Conservation (phyloP, 495 filamentous ascomycete species). For the Neurospora sublineolata region DNA sequence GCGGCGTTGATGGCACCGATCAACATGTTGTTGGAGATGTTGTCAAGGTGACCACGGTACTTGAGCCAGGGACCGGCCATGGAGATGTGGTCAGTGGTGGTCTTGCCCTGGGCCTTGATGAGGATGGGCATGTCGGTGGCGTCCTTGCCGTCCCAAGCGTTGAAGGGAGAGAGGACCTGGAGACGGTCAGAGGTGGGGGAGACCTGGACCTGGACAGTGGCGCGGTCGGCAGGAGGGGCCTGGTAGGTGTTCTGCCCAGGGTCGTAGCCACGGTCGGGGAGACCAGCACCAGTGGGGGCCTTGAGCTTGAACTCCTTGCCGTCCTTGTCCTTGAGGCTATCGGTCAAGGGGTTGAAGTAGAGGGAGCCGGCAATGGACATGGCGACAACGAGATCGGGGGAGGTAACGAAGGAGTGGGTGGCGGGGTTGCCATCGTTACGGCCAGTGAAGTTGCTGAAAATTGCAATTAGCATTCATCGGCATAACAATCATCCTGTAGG, state of each 20-base stretch:
- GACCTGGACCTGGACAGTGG: conserved; percentile 63
- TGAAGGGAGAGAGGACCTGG: conserved; percentile 79
- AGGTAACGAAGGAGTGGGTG: conserved; percentile 96
- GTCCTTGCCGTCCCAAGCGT: conserved; percentile 91
- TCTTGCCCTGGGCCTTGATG: conserved; percentile 97
- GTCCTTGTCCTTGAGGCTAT: conserved; percentile 88
- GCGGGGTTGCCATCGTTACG: conserved; percentile 99
- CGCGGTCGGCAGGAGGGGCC: conserved; percentile 76
- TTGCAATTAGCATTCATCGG: conserved; percentile 89
- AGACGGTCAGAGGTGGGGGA: conserved; percentile 88
- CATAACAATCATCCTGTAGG: conserved; percentile 24
- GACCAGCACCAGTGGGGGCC: conserved; percentile 67
- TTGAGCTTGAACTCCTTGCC: conserved; percentile 91
- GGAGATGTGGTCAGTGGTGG: conserved; percentile 98
- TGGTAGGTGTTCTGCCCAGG: conserved; percentile 93
- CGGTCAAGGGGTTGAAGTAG: conserved; percentile 94
- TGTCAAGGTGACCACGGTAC: conserved; percentile 98
- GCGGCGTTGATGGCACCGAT: conserved; percentile 94
- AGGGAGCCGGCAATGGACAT: conserved; percentile 82
- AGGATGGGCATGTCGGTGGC: conserved; percentile 78
- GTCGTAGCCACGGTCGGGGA: conserved; percentile 78
- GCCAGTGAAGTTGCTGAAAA: conserved; percentile 97
- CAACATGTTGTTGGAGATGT: conserved; percentile 99
- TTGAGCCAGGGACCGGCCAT: conserved; percentile 99
- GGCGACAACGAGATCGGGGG: conserved; percentile 93